Percentiles rank a stretch among this genome's conserved stretches.
Conservation (phyloP, 1,139 yeast species). For the Scheffersomyces illinoinensis region DNA sequence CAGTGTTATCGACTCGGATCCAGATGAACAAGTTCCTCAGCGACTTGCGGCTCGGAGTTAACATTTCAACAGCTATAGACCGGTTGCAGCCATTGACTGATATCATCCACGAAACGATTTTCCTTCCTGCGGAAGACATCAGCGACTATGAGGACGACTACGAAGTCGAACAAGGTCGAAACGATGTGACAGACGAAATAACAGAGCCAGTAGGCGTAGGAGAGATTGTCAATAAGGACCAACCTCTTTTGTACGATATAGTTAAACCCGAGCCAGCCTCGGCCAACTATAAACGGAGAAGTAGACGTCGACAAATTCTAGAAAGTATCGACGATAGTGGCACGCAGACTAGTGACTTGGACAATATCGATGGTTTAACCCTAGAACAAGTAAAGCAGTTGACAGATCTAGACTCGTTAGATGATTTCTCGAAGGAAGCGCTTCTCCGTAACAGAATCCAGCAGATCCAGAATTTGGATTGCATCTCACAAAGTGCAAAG, state of each 20-base stretch:
- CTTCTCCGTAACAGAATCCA: conserved; percentile 59
- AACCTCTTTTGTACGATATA: conserved; percentile 53
- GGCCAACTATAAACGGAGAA: not conserved
- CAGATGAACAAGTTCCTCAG: conserved; percentile 52
- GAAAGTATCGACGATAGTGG: conserved; percentile 20
- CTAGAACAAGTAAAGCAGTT: conserved; percentile 36
- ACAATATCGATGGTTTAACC: conserved; percentile 38
- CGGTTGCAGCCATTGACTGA: conserved; percentile 58
- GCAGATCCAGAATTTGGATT: conserved; percentile 49
- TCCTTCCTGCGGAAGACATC: conserved; percentile 51
- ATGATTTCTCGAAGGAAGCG: conserved; percentile 53
- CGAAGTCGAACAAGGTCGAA: conserved; percentile 6
- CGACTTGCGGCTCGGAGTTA: conserved; percentile 53
- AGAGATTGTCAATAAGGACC: conserved; percentile 46
- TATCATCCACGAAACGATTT: conserved; percentile 48
- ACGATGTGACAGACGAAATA: conserved; percentile 14
- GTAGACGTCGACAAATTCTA: conserved; percentile 2
- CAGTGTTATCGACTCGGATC: conserved; percentile 41
- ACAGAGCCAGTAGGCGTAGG: conserved; percentile 61
- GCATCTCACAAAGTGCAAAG: conserved; percentile 53
- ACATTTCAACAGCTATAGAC: conserved; percentile 54
- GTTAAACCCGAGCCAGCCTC: conserved; percentile 39
- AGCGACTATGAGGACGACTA: conserved; percentile 27
- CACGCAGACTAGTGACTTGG: conserved; percentile 36
- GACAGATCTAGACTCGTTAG: conserved; percentile 41